Evolutionary conservation across 108 stramenopile species (phyloP).

Genomic region (Cyclostephanos tholiformis): DNA sequence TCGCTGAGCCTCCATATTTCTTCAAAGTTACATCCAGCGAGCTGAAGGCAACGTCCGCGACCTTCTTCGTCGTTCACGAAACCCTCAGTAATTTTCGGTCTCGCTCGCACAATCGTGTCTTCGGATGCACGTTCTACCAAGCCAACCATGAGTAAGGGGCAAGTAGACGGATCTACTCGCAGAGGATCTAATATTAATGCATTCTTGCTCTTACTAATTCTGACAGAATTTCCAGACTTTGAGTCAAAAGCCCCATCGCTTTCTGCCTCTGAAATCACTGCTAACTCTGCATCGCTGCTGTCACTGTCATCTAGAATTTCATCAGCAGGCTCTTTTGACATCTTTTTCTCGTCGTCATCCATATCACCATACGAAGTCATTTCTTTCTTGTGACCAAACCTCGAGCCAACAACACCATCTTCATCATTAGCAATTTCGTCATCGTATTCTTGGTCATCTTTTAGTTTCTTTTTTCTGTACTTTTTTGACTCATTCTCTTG

Average conservation of each 20-base stretch:
- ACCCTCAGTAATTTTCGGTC: constrained; percentile 83
- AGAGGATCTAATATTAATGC: constrained; percentile 64
- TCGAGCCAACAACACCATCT: constrained; percentile 62
- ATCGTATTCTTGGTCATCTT: constrained; percentile 73
- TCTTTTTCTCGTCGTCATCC: constrained; percentile 63
- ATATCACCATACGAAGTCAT: constrained; percentile 71
- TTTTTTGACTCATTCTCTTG: constrained; percentile 12
- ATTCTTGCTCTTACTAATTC: constrained; percentile 59
- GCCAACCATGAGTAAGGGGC: constrained; percentile 98
- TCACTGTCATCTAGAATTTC: constrained; percentile 53
- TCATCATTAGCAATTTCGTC: constrained; percentile 68
- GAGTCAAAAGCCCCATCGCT: constrained; percentile 32
- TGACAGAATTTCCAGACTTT: constrained; percentile 32
- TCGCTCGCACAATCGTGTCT: constrained; percentile 74
- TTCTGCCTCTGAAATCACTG: constrained; percentile 44
- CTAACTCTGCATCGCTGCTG: constrained; percentile 42
- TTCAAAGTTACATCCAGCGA: constrained; percentile 94
- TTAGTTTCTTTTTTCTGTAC: constrained; percentile 36
- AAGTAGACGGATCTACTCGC: constrained; percentile 76
- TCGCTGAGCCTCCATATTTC: constrained; percentile 87
- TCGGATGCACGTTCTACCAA: constrained; percentile 89
- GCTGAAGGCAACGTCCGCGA: constrained; percentile 86
- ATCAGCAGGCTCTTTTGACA: constrained; percentile 47
- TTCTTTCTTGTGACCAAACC: constrained; percentile 60
- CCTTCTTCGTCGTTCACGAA: constrained; percentile 89